phyloP scores from a whole-genome alignment of 306 rosid genomes.

The Dalbergia oliveri region DNA sequence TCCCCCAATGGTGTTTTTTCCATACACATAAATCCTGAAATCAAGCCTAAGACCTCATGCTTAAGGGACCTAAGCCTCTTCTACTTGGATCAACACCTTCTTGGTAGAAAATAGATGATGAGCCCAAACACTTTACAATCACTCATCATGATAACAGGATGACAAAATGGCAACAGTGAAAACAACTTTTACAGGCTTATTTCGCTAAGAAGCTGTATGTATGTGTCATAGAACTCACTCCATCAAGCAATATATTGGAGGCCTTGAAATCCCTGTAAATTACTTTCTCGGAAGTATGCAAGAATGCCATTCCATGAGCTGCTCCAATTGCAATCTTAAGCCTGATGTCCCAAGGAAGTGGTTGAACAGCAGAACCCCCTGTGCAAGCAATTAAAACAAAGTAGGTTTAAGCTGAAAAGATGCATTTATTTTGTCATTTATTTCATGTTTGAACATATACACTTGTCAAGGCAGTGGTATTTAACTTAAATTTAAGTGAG shows the following conservation, averaged over 20 bases:
- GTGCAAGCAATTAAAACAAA: slow-evolving; percentile 44
- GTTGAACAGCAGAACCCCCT: slow-evolving; percentile 88
- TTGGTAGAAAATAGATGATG: too few relatives aligned
- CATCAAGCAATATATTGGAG: slow-evolving; percentile 91
- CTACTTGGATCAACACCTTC: too few relatives aligned
- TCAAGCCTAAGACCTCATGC: too few relatives aligned
- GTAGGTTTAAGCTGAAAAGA: slow-evolving; percentile 25
- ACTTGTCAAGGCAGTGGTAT: slow-evolving; percentile 12
- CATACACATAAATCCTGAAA: too few relatives aligned
- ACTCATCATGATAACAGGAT: neutral
- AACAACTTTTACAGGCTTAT: neutral
- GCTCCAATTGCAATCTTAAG: slow-evolving; percentile 95
- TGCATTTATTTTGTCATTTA: slow-evolving; percentile 4
- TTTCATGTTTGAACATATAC: slow-evolving; percentile 22
- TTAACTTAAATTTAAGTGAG: slow-evolving; percentile 7
- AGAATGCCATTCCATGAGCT: slow-evolving; percentile 89
- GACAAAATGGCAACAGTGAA: neutral
- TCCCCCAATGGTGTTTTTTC: too few relatives aligned
- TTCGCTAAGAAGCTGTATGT: neutral
- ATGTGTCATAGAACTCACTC: slow-evolving; percentile 56
- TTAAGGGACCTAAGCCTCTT: too few relatives aligned
- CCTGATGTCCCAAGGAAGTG: slow-evolving; percentile 85
- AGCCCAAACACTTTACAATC: too few relatives aligned
- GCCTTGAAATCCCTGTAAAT: slow-evolving; percentile 97
- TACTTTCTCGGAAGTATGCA: slow-evolving; percentile 90